These are phyloP conservation scores for Cetradonia linearis DNA, from an alignment of 495 filamentous ascomycete genomes.

Conservation along the genomic window DNA sequence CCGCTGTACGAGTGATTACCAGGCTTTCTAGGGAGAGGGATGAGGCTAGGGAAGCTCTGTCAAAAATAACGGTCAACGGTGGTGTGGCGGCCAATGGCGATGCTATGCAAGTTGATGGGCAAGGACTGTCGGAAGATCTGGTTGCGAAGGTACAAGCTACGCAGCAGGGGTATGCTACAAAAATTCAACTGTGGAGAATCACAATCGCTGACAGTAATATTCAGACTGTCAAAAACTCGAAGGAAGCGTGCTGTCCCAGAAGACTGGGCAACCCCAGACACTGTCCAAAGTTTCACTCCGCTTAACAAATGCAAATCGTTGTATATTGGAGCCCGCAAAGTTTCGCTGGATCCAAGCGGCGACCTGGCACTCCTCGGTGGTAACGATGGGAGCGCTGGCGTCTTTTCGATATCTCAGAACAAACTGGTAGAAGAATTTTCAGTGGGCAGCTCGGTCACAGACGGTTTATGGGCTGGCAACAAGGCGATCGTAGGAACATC, in stretches of 20 bases:
- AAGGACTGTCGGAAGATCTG: conserved; percentile 60
- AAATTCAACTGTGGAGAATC: conserved; percentile 8
- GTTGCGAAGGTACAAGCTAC: conserved; percentile 65
- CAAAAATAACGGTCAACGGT: conserved; percentile 62
- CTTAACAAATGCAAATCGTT: conserved; percentile 49
- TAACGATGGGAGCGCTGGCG: conserved; percentile 59
- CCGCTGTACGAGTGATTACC: conserved; percentile 85
- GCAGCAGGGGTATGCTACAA: conserved; percentile 56
- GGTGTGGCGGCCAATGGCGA: conserved; percentile 50
- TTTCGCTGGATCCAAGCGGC: conserved; percentile 56
- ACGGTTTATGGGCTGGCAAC: conserved; percentile 65
- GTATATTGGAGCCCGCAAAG: conserved; percentile 51
- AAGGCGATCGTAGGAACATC: conserved; percentile 62
- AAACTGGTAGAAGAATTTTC: conserved; percentile 57
- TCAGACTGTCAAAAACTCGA: conserved; percentile 69
- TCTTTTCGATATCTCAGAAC: conserved; percentile 69
- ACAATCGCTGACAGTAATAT: not conserved
- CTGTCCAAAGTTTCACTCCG: conserved; percentile 56
- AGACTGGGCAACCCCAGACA: conserved; percentile 70
- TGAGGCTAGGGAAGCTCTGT: conserved; percentile 86
- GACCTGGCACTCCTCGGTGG: conserved; percentile 73
- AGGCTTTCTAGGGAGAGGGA: conserved; percentile 80
- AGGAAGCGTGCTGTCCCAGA: conserved; percentile 80
- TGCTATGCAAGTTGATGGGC: conserved; percentile 80
- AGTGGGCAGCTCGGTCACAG: conserved; percentile 61